Conservation (phyloP, 2,329 filamentous ascomycete species). For the Phaeoacremonium minimum region DNA sequence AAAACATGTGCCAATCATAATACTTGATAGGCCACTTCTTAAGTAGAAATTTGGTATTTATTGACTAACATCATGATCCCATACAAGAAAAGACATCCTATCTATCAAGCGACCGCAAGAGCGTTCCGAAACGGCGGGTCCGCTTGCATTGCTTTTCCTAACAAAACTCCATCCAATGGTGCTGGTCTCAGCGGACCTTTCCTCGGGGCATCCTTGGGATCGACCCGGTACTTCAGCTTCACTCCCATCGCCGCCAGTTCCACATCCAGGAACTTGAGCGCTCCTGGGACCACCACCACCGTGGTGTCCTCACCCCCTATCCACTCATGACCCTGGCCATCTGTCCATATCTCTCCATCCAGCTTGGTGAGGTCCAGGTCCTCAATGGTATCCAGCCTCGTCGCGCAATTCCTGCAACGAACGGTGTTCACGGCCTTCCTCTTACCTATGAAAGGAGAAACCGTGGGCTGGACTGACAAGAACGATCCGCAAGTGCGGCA, state of each 20-base stretch:
- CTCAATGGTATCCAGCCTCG: conserved; percentile 51
- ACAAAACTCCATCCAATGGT: conserved; percentile 21
- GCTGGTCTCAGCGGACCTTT: conserved; percentile 43
- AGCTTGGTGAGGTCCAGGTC: conserved; percentile 51
- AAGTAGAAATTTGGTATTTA: too few species aligned
- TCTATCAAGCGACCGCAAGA: too few species aligned
- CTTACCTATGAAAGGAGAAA: conserved; percentile 60
- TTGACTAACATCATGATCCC: too few species aligned
- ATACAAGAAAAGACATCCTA: too few species aligned
- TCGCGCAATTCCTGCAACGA: conserved; percentile 75
- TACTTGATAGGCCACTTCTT: too few species aligned
- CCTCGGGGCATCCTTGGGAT: conserved; percentile 60
- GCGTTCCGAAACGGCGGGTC: conserved; percentile 1
- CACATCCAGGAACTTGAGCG: conserved; percentile 88
- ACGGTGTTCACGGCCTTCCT: conserved; percentile 66
- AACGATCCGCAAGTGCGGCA: conserved; percentile 89
- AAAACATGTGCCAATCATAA: too few species aligned
- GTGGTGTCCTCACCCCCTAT: conserved; percentile 88
- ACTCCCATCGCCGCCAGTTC: conserved; percentile 96
- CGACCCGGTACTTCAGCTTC: conserved; percentile 75
- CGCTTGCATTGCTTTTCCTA: conserved; percentile 3
- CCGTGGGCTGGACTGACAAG: conserved; percentile 77
- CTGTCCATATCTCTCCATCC: conserved; percentile 83
- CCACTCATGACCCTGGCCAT: conserved; percentile 79
- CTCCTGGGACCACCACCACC: conserved; percentile 86